Evolutionary conservation across 129 eudicot species (phyloP).

Genomic region (Oenanthe sinensis): DNA sequence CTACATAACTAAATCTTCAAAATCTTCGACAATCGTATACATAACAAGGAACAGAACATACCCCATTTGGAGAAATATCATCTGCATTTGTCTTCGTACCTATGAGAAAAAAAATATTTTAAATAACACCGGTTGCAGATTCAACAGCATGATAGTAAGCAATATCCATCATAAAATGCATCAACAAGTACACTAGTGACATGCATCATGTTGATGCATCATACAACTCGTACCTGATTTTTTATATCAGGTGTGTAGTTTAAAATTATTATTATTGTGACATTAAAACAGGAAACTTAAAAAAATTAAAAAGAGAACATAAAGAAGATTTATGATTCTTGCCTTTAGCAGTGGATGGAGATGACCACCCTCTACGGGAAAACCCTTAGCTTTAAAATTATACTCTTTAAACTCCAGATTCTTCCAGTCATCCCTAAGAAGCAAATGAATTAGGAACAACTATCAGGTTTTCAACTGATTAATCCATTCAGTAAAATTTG

Average conservation of each 20-base stretch:
- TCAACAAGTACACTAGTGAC: background rate
- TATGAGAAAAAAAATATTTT: conserved; percentile 15
- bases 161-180: background rate
- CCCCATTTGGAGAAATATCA: conserved; percentile 97
- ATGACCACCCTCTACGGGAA: conserved; percentile 75
- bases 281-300: background rate
- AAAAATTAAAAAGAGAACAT: background rate
- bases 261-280: background rate
- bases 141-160: background rate
- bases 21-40: background rate
- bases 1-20: conserved; percentile 7
- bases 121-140: background rate
- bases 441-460: conserved; percentile 15
- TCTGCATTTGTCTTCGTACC: conserved; percentile 78
- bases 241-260: background rate
- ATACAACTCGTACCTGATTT: background rate
- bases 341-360: conserved; percentile 94
- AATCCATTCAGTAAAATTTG: background rate
- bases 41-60: conserved; percentile 22
- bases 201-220: background rate
- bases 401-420: conserved; percentile 79
- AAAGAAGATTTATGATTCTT: conserved; percentile 15
- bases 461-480: conserved; percentile 1
- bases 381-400: conserved; percentile 92
- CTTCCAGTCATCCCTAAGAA: conserved; percentile 84